Evolutionary conservation across 768 basidiomycete genomes (phyloP), one percentile per base, ranked within the genome.

Genomic region (Phylloporus sp.): DNA sequence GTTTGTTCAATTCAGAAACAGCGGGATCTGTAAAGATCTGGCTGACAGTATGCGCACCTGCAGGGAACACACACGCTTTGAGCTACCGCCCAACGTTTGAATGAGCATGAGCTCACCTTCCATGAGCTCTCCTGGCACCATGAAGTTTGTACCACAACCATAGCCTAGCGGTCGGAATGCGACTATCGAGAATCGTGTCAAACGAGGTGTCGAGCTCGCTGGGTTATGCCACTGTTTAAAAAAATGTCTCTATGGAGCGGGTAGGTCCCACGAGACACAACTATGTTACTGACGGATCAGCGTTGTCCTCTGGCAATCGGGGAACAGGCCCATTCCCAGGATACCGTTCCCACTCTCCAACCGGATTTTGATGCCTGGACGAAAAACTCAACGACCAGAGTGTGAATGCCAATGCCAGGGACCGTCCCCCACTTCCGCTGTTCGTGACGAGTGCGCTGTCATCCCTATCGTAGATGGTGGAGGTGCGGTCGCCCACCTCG

Each of bases 161-260:
- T 89, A 4, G 91, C 91, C 88, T 90, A n/a, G n/a, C n/a, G n/a
- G n/a, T n/a, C n/a, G n/a, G n/a, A n/a, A 38, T 6, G n/a, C 95
- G 94, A 4, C 94, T 93, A 41, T 93, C 93, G 56, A 93, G 88
- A 71, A 97, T 95, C 95, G 95, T 95, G 10, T 86, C 86, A 63
- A 97, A 97, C 2, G 91, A 94, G 71, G 87, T 52, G 49, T 40
- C 42, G 7, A 18, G 52, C 27, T 47, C 34, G 38, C 49, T 23
- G 34, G n/a, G 39, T 42, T 4, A 40, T 26, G 6, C 38, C 87
- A 29, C 10, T 28, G 6, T 23, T 10, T n/a, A n/a, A 3, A 20
- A 91, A 59, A 58, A 94, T 79, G 68, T 95, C 92, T 24, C 86
- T 88, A 53, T 4, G 52, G 46, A 38, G 53, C 18, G 36, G 45